phyloP scores from a whole-genome alignment of 768 basidiomycete species.

The Baorangia bicolor region DNA sequence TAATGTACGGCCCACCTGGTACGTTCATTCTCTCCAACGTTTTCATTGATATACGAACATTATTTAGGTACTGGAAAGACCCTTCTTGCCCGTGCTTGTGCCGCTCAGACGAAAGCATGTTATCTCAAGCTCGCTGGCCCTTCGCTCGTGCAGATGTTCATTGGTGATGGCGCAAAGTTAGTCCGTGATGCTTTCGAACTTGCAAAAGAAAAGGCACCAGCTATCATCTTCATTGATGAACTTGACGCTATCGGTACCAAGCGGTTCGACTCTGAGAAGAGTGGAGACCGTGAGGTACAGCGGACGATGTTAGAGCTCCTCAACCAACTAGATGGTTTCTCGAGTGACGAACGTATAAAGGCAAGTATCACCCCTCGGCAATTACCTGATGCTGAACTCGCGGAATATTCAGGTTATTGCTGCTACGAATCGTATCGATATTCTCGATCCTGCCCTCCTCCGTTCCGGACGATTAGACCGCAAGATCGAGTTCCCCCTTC shows the following conservation, averaged over 20 bases:
- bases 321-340: slow-evolving; percentile 97
- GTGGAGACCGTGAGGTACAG: slow-evolving; percentile 99
- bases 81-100: slow-evolving; percentile 94
- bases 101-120: slow-evolving; percentile 96
- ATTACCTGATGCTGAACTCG: slow-evolving; percentile 1
- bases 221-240: slow-evolving; percentile 99
- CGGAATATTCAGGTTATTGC: slow-evolving; percentile 77
- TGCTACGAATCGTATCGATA: slow-evolving; percentile 98
- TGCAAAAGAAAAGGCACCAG: slow-evolving; percentile 96
- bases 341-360: slow-evolving; percentile 97
- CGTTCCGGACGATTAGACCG: slow-evolving; percentile 96
- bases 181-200: slow-evolving; percentile 98
- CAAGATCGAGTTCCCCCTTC: slow-evolving; percentile 98
- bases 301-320: slow-evolving; percentile 99
- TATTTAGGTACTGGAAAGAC: slow-evolving; percentile 90
- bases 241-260: slow-evolving; percentile 99
- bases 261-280: slow-evolving; percentile 98
- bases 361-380: slow-evolving; percentile 35
- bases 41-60: neutral
- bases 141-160: slow-evolving; percentile 99
- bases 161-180: slow-evolving; percentile 98
- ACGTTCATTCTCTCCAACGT: slow-evolving; percentile 5
- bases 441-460: slow-evolving; percentile 96
- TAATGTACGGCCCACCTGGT: slow-evolving; percentile 99
- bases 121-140: slow-evolving; percentile 98